A percentile compares a stretch with the other conserved stretches of the same genome.
Conservation (phyloP, 306 rosid genomes). For the Ammopiptanthus mongolicus region DNA sequence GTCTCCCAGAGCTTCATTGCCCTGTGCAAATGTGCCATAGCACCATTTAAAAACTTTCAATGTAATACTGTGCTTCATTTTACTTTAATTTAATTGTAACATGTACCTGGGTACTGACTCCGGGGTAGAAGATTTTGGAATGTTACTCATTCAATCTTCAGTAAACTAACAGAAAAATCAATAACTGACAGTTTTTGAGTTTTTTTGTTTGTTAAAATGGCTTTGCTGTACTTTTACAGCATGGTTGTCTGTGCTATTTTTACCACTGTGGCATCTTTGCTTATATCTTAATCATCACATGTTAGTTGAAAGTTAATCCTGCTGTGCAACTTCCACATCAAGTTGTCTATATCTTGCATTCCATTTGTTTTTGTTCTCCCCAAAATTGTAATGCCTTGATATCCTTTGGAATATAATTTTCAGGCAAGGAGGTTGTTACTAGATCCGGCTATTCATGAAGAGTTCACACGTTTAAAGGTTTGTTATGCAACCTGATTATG, state of each 20-base stretch:
- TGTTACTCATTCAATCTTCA: neutral
- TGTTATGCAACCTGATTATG: constrained; percentile 26
- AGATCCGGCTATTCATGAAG: constrained; percentile 98
- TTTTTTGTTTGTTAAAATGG: neutral
- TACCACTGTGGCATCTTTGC: neutral
- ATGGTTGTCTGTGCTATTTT: neutral
- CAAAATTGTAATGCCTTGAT: neutral
- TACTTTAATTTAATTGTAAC: neutral
- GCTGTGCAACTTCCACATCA: neutral
- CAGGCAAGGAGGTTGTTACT: constrained; percentile 86
- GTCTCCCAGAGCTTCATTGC: neutral
- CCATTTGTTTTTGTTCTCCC: constrained; percentile 4
- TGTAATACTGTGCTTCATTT: neutral
- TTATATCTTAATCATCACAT: neutral
- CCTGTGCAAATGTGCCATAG: neutral
- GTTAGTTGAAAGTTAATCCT: neutral
- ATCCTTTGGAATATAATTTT: constrained; percentile 20
- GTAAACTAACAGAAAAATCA: neutral
- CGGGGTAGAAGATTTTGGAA: neutral
- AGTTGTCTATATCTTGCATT: neutral
- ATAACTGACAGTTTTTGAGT: neutral
- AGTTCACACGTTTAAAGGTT: constrained; percentile 87
- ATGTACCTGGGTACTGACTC: neutral
- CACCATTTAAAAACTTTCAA: neutral
- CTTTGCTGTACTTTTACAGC: neutral